Base-by-base conservation (phyloP, 2,329 filamentous ascomycete species). In the Xylaria arbuscula region DNA sequence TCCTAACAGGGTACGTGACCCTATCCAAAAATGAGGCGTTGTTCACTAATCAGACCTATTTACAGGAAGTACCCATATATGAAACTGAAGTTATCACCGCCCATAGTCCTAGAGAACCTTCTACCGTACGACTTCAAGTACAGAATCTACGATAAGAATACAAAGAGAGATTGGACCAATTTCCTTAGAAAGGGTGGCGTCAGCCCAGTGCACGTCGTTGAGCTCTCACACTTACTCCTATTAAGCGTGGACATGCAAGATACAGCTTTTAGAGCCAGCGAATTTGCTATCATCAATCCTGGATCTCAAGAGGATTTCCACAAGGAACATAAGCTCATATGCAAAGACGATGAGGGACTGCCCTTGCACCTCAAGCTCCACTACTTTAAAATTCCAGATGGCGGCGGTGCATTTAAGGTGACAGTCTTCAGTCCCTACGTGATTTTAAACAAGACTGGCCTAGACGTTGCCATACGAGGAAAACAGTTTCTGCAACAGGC, bases 71-170 rank as follows among this genome's bases (percentile, higher is more conserved):
- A 99, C 77, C 96, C 96, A 0, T 96, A 96, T 79, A 98, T 99
- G 96, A 90, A 90, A 67, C 86, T 99, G 72, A 93, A 94, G 73
- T 87, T 99, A 2, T 97, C 93, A 28, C 95, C 96, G 0, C 96
- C 97, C 0, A 89, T 99, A 15, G 95, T 97, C 58, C 87, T 99
- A 4, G 95, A 99, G 79, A 99, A 99, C 73, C 83, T 99, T 51
- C 83, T 99, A 45, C 96, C 96, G 0, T 98, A 96, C 77, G 96
- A 99, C 80, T 99, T 99, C 88, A 98, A 99, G 81, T 99, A 99
- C 80, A 90, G 95, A 64, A 98, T 99, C 64, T 99, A 98, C 77
- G 96, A 99, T 83, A 98, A 97, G 83, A 97, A 97, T 79, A 98
- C 94, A 0, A 97, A 95, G 84, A 97, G 97, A 78, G 96, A 99